Evolutionary conservation across 805 yeast species (phyloP).

Genomic region (Vanderwaltozyma tropicalis): DNA sequence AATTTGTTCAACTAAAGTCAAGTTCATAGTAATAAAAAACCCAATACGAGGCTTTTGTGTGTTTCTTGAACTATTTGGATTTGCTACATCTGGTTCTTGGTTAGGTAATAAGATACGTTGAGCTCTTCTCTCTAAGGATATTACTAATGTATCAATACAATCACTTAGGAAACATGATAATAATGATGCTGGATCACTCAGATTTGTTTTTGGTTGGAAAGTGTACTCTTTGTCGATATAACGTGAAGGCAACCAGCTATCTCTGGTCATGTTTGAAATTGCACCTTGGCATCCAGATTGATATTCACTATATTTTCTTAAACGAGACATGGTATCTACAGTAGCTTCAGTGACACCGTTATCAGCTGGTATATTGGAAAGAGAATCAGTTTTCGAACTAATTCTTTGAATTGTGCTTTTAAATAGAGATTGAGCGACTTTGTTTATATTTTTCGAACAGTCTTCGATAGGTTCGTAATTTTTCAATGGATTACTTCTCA

Average conservation of each 20-base stretch:
- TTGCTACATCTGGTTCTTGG: slow-evolving; percentile 17
- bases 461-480: slow-evolving; percentile 14
- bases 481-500: slow-evolving; percentile 22
- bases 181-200: slow-evolving; percentile 33
- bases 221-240: slow-evolving; percentile 26
- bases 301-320: slow-evolving; percentile 56
- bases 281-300: slow-evolving; percentile 39
- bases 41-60: slow-evolving; percentile 43
- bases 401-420: slow-evolving; percentile 47
- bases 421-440: slow-evolving; percentile 36
- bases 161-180: slow-evolving; percentile 66
- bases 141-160: slow-evolving; percentile 61
- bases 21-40: slow-evolving; percentile 56
- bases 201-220: slow-evolving; percentile 7
- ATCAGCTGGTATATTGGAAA: slow-evolving; percentile 49
- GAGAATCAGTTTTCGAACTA: slow-evolving; percentile 38
- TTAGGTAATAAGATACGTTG: slow-evolving; percentile 19
- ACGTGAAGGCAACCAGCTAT: slow-evolving; percentile 57
- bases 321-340: slow-evolving; percentile 58
- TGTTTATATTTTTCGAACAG: slow-evolving; percentile 18
- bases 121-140: slow-evolving; percentile 53
- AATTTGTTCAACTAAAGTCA: slow-evolving; percentile 65
- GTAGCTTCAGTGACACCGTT: slow-evolving; percentile 62
- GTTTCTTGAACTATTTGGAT: slow-evolving; percentile 13
- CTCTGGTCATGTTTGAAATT: slow-evolving; percentile 44